Conservation (phyloP, 2,329 filamentous ascomycete genomes). For the Fonsecaea multimorphosa region DNA sequence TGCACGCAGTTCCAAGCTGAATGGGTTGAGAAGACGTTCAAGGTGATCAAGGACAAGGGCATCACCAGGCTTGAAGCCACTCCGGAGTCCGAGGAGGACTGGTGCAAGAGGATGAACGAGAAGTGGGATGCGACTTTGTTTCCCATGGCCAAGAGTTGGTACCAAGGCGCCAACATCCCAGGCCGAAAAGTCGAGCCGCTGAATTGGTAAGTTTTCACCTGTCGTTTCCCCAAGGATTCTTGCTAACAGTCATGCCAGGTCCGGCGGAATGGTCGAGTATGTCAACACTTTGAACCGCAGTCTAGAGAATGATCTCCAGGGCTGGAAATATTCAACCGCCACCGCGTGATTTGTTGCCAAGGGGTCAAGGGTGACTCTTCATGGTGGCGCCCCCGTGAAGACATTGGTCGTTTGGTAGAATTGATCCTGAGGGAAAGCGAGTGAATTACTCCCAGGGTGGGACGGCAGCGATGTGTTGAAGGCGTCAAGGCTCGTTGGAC, state of each 20-base stretch:
- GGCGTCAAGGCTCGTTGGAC: neutral
- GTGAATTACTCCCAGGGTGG: neutral
- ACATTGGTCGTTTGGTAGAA: neutral
- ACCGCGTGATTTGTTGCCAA: neutral
- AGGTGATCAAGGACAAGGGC: conserved; percentile 54
- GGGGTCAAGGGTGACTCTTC: neutral
- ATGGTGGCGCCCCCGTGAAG: neutral
- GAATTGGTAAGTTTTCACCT: conserved; percentile 46
- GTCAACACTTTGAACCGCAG: conserved; percentile 29
- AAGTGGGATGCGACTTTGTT: conserved; percentile 57
- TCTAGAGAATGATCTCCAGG: conserved; percentile 34
- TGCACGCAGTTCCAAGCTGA: conserved; percentile 62
- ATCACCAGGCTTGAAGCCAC: conserved; percentile 61
- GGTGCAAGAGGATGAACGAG: conserved; percentile 53
- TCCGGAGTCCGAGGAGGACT: conserved; percentile 53
- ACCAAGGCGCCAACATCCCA: conserved; percentile 63
- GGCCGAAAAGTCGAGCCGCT: conserved; percentile 61
- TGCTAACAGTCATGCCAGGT: conserved; percentile 26
- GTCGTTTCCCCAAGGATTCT: neutral
- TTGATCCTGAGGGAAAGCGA: neutral
- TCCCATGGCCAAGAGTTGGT: conserved; percentile 58
- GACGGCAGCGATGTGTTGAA: neutral
- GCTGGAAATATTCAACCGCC: conserved; percentile 31
- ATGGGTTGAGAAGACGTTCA: conserved; percentile 58
- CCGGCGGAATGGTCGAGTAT: conserved; percentile 36